These are phyloP conservation scores for cucumber (Cucumis sativus) DNA, from an alignment of 306 rosid genomes.

Conservation along the genomic window Cucumber_9930_V3 NC_026660.2:5750001-5750500, in stretches of 20 bases:
- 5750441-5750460: constrained; percentile 44
- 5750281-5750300: constrained; percentile 58
- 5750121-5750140: not conserved
- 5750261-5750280: constrained; percentile 96
- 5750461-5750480: constrained; percentile 41
- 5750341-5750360: constrained; percentile 40
- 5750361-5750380: constrained; percentile 18
- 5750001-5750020: not conserved
- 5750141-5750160: not conserved
- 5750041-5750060: not conserved
- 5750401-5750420: constrained; percentile 29
- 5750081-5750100: not conserved
- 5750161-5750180: not conserved
- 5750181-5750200: not conserved
- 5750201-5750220: not conserved
- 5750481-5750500: constrained; percentile 45
- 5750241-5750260: constrained; percentile 33
- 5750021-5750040: not conserved
- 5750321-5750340: constrained; percentile 58
- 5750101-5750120: not conserved
- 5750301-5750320: constrained; percentile 61
- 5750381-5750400: constrained; percentile 18
- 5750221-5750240: not conserved
- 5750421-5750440: constrained; percentile 51
- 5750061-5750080: not conserved